These are phyloP conservation scores for Thymus mandschuricus DNA, from an alignment of 257 asterid genomes.

Conservation along the genomic window DNA sequence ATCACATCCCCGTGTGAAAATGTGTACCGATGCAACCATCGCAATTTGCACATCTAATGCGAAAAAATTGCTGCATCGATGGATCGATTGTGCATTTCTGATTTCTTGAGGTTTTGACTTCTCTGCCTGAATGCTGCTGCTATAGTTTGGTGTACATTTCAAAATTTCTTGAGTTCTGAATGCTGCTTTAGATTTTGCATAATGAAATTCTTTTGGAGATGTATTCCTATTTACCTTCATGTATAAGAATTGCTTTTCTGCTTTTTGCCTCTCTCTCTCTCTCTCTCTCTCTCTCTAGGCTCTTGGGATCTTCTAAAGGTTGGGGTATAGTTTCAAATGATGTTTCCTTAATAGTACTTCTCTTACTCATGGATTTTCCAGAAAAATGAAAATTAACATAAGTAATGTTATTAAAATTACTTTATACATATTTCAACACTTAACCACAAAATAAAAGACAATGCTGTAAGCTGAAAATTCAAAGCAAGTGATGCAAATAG, in stretches of 20 bases:
- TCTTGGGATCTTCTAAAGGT: too few species aligned
- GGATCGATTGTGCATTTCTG: constrained; percentile 27
- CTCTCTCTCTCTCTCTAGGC: too few species aligned
- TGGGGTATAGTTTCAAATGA: too few species aligned
- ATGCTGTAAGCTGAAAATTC: background rate
- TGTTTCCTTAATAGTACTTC: too few species aligned
- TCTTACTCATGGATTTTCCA: too few species aligned
- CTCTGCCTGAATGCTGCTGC: constrained; percentile 5
- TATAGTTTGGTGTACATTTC: constrained; percentile 18
- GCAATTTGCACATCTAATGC: constrained; percentile 12
- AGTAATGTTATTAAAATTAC: too few species aligned
- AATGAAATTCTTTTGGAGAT: constrained; percentile 13
- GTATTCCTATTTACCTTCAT: background rate
- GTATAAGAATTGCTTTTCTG: background rate
- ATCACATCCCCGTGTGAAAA: constrained; percentile 13
- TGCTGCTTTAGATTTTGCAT: constrained; percentile 12
- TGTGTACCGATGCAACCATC: constrained; percentile 20
- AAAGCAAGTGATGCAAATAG: background rate
- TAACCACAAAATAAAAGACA: background rate
- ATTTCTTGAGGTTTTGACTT: constrained; percentile 24
- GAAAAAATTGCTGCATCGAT: background rate
- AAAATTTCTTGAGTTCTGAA: constrained; percentile 7
- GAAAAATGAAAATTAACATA: too few species aligned
- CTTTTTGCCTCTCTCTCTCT: background rate
- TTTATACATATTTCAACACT: background rate